phyloP scores from a whole-genome alignment of 2,329 filamentous ascomycete species.

The Clonostachys byssicola region DNA sequence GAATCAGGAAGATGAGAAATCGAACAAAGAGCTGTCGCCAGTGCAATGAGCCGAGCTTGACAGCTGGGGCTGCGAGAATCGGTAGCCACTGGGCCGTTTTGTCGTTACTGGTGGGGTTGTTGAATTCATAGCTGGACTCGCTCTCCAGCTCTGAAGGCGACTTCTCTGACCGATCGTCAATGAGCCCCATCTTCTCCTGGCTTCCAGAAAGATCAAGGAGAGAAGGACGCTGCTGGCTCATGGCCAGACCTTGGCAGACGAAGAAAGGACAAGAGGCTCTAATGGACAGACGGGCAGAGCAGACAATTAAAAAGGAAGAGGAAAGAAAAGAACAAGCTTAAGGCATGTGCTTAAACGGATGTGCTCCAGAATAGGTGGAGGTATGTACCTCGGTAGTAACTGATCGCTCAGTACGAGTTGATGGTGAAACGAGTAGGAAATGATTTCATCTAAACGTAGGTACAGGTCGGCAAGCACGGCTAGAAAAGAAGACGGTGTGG shows the following conservation, averaged over 20 bases:
- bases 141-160: slow-evolving; percentile 37
- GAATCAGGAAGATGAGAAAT: slow-evolving; percentile 39
- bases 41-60: slow-evolving; percentile 21
- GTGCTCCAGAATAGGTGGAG: too few relatives aligned
- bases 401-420: too few relatives aligned
- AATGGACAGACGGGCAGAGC: slow-evolving; percentile 4
- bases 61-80: slow-evolving; percentile 18
- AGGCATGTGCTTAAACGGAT: not conserved
- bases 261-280: not conserved
- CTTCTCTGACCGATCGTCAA: slow-evolving; percentile 38
- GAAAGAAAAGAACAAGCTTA: slow-evolving; percentile 6
- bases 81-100: slow-evolving; percentile 22
- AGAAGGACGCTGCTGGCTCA: slow-evolving; percentile 1
- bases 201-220: slow-evolving; percentile 10
- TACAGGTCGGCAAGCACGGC: too few relatives aligned
- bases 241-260: slow-evolving; percentile 1
- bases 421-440: too few relatives aligned
- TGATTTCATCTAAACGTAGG: too few relatives aligned
- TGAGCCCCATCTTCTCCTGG: slow-evolving; percentile 39
- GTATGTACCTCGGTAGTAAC: too few relatives aligned
- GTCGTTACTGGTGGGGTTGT: slow-evolving; percentile 29
- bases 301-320: slow-evolving; percentile 6
- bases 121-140: slow-evolving; percentile 22
- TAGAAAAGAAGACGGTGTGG: too few relatives aligned
- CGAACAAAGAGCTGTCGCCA: slow-evolving; percentile 31